phyloP scores from a whole-genome alignment of 2,329 filamentous ascomycete genomes.

The Alternaria postmessia region DNA sequence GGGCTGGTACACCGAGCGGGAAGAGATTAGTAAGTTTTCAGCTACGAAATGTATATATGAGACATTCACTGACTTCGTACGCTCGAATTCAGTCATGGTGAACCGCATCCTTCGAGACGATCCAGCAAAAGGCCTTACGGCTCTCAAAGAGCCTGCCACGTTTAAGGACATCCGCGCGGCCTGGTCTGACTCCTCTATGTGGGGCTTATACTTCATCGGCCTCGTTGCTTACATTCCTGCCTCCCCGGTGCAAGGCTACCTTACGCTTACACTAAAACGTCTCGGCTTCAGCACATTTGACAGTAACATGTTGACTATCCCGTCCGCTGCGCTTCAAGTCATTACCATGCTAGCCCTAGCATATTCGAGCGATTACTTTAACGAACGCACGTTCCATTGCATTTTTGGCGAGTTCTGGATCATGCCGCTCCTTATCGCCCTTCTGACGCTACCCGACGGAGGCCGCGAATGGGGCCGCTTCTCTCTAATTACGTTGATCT shows the following conservation, averaged over 20 bases:
- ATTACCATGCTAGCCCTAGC: conserved; percentile 56
- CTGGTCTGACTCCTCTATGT: conserved; percentile 64
- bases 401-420: conserved; percentile 53
- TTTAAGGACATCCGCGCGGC: conserved; percentile 58
- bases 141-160: conserved; percentile 63
- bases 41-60: too few species aligned
- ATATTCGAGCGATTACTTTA: conserved; percentile 59
- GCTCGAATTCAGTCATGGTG: conserved; percentile 60
- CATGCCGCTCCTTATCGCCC: conserved; percentile 52
- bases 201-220: conserved; percentile 63
- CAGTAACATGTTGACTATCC: conserved; percentile 53
- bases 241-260: conserved; percentile 49
- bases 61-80: too few species aligned
- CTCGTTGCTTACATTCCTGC: conserved; percentile 49
- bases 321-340: conserved; percentile 59
- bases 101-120: conserved; percentile 68
- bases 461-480: conserved; percentile 51
- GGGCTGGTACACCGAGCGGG: conserved; percentile 71
- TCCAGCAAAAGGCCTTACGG: conserved; percentile 64
- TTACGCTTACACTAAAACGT: conserved; percentile 51
- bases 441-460: conserved; percentile 45
- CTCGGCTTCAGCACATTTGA: conserved; percentile 54
- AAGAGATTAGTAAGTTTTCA: conserved; percentile 61
- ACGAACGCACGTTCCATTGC: conserved; percentile 61
- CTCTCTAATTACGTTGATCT: conserved; percentile 50